Conservation (phyloP, 2,329 filamentous ascomycete genomes). For the Aspergillus felis region DNA sequence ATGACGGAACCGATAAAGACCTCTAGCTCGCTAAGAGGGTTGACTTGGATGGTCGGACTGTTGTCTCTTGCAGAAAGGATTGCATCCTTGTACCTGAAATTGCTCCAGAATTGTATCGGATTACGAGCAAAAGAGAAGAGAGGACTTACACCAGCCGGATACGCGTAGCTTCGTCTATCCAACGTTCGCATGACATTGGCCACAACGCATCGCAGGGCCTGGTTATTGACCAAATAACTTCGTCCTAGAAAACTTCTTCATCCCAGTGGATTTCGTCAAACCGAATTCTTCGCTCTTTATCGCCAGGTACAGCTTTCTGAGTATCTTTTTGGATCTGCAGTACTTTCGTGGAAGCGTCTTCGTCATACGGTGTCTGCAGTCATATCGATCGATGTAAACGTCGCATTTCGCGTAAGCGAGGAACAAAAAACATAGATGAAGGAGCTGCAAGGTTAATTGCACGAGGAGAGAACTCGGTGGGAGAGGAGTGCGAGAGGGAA, state of each 20-base stretch:
- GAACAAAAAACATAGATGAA: not conserved
- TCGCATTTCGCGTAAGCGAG: slow-evolving; percentile 17
- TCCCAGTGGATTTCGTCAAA: slow-evolving; percentile 10
- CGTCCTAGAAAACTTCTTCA: slow-evolving; percentile 9
- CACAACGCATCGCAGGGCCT: slow-evolving; percentile 7
- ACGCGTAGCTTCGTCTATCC: slow-evolving; percentile 12
- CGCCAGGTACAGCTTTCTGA: slow-evolving; percentile 67
- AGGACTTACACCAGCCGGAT: slow-evolving; percentile 7
- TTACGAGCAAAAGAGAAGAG: not conserved
- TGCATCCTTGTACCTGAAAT: slow-evolving; percentile 50
- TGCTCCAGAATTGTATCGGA: slow-evolving; percentile 1
- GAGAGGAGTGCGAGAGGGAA: not conserved
- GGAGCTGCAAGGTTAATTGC: not conserved
- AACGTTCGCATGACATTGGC: slow-evolving; percentile 7
- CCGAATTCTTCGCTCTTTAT: slow-evolving; percentile 67
- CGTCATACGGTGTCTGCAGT: slow-evolving; percentile 44
- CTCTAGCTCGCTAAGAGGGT: slow-evolving; percentile 49
- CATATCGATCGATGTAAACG: slow-evolving; percentile 42
- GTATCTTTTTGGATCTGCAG: slow-evolving; percentile 64
- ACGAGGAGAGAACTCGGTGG: not conserved
- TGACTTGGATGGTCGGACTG: slow-evolving; percentile 36
- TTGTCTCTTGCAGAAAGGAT: slow-evolving; percentile 47
- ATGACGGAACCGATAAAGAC: slow-evolving; percentile 58
- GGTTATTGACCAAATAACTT: slow-evolving; percentile 4
- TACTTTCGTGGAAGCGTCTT: slow-evolving; percentile 49